These are phyloP conservation scores for Phytophthora kernoviae DNA, from an alignment of 352 stramenopile species.

Conservation along the genomic window DNA sequence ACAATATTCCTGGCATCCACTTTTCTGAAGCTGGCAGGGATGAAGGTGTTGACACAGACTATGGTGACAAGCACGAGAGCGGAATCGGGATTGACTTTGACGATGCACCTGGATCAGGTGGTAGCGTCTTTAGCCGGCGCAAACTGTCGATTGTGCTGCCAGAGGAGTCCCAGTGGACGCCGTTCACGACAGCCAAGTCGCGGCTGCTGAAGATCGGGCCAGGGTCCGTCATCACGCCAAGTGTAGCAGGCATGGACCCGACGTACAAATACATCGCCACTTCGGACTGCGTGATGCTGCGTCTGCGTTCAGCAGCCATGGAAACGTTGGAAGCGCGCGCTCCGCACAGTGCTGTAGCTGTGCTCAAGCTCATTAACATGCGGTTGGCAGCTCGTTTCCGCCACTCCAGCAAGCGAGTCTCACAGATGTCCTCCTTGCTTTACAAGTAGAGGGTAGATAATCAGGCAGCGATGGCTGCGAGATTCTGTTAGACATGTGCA, in stretches of 20 bases:
- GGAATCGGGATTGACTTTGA: conserved; percentile 4
- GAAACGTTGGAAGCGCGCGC: conserved; percentile 55
- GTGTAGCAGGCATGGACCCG: conserved; percentile 40
- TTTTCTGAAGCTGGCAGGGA: conserved; percentile 11
- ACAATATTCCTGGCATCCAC: conserved; percentile 64
- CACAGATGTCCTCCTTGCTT: conserved; percentile 76
- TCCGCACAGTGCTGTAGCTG: conserved; percentile 72
- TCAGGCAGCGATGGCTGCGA: too few relatives aligned
- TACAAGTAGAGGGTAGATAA: conserved; percentile 64
- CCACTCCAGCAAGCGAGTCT: conserved; percentile 76
- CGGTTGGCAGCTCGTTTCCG: conserved; percentile 65
- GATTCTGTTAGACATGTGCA: conserved; percentile 13
- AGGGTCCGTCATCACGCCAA: conserved; percentile 73
- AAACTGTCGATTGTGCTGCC: conserved; percentile 47
- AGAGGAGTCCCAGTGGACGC: conserved; percentile 64
- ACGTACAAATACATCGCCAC: conserved; percentile 73
- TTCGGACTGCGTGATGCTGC: conserved; percentile 67
- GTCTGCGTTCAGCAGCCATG: conserved; percentile 61
- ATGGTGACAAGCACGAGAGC: background rate
- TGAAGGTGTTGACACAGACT: conserved; percentile 2
- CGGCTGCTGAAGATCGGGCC: conserved; percentile 77
- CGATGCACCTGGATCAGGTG: conserved; percentile 5
- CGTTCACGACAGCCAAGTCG: conserved; percentile 66
- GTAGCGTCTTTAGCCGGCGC: conserved; percentile 16
- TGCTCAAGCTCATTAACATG: conserved; percentile 74